Evolutionary conservation across 75 land plant species (phyloP).

Genomic region (Pinus tabuliformis): DNA sequence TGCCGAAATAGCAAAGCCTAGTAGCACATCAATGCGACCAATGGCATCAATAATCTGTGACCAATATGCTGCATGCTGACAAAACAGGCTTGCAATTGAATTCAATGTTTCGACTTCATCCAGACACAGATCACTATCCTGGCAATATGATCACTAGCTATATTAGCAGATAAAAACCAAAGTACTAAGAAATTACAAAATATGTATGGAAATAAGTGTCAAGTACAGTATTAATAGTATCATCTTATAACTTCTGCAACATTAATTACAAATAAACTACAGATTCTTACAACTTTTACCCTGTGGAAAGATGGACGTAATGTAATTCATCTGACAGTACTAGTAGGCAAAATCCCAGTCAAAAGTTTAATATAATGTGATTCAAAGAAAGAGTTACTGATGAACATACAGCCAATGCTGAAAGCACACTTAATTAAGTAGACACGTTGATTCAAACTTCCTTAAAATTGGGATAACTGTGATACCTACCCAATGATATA

Average conservation of each 20-base stretch:
- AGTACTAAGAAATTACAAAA: not conserved
- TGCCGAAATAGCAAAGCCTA: conserved; percentile 71
- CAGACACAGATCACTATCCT: conserved; percentile 51
- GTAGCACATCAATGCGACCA: conserved; percentile 68
- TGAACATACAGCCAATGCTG: too few relatives aligned
- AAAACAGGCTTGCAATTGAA: conserved; percentile 50
- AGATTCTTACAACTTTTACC: too few relatives aligned
- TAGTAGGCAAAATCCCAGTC: too few relatives aligned
- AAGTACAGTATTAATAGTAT: too few relatives aligned
- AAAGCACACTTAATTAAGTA: not conserved
- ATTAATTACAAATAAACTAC: too few relatives aligned
- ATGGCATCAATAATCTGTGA: conserved; percentile 54
- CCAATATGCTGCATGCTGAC: conserved; percentile 51
- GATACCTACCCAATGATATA: not conserved
- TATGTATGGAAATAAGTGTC: too few relatives aligned
- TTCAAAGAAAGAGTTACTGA: too few relatives aligned
- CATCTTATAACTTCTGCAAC: too few relatives aligned
- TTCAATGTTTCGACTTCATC: conserved; percentile 60
- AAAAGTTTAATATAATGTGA: too few relatives aligned
- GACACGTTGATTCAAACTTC: not conserved
- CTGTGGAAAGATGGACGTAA: too few relatives aligned
- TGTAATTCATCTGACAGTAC: too few relatives aligned
- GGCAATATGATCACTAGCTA: not conserved
- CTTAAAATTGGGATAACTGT: not conserved
- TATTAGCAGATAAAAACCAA: not conserved